These are phyloP conservation scores for Suillus americanus DNA, from an alignment of 768 basidiomycete species.

Conservation along the genomic window DNA sequence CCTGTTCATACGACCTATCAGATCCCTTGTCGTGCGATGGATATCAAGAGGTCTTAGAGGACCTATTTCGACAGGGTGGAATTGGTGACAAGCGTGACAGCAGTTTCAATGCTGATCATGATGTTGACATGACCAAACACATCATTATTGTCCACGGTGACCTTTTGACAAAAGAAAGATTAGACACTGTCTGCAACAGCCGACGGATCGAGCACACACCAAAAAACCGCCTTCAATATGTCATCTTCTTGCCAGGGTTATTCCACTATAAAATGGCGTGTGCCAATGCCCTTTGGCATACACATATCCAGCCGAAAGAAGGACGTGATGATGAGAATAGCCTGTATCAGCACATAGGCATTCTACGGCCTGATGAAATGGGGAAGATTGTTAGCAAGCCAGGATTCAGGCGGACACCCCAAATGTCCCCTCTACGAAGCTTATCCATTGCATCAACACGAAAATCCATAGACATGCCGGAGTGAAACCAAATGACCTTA, in stretches of 20 bases:
- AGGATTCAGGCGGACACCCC: slow-evolving; percentile 21
- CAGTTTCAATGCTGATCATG: not conserved
- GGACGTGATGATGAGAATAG: slow-evolving; percentile 14
- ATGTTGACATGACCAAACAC: slow-evolving; percentile 11
- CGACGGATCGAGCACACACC: slow-evolving; percentile 30
- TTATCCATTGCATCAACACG: too few species aligned
- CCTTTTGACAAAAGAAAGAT: slow-evolving; percentile 20
- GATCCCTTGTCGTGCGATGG: slow-evolving; percentile 9
- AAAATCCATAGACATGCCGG: too few species aligned
- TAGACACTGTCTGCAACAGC: slow-evolving; percentile 12
- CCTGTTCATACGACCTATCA: not conserved
- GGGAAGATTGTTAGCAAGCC: slow-evolving; percentile 33
- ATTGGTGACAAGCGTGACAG: not conserved
- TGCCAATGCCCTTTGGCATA: slow-evolving; percentile 22
- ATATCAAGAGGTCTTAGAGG: slow-evolving; percentile 23
- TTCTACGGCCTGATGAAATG: slow-evolving; percentile 31
- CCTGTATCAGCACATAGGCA: slow-evolving; percentile 21
- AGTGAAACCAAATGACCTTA: too few species aligned
- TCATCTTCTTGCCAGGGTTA: slow-evolving; percentile 34
- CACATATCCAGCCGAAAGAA: slow-evolving; percentile 11
- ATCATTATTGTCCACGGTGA: slow-evolving; percentile 24
- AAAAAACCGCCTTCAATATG: slow-evolving; percentile 28
- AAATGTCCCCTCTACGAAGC: too few species aligned
- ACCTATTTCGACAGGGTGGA: slow-evolving; percentile 8
- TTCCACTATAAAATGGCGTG: slow-evolving; percentile 37